A percentile compares a stretch with the other conserved stretches of the same genome.
Conservation (phyloP, 1,284 basidiomycete species). For the Ustilago nuda region DNA sequence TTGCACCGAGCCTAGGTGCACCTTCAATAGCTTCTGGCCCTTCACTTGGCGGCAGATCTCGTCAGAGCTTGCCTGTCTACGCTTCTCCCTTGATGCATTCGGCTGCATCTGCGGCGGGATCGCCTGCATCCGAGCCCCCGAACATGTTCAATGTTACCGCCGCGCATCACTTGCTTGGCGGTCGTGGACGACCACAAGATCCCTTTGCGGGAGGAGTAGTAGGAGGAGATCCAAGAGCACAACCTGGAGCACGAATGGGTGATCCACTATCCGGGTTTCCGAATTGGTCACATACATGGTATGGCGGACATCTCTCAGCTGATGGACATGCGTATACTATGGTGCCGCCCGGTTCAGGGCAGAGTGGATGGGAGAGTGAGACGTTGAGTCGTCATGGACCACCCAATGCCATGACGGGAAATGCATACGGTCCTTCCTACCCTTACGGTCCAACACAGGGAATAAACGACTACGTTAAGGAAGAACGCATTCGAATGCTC, state of each 20-base stretch:
- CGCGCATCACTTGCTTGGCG: constrained; percentile 46
- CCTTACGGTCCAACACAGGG: constrained; percentile 22
- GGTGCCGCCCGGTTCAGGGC: constrained; percentile 46
- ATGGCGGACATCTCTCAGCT: constrained; percentile 60
- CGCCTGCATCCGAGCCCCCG: constrained; percentile 40
- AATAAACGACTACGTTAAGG: constrained; percentile 50
- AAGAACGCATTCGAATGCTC: constrained; percentile 61
- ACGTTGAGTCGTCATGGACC: constrained; percentile 35
- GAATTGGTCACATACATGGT: constrained; percentile 58
- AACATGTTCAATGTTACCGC: constrained; percentile 53
- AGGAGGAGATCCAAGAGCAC: not conserved
- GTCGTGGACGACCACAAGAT: constrained; percentile 17
- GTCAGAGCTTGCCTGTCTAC: constrained; percentile 37
- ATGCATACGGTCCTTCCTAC: constrained; percentile 14
- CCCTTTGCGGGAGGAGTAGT: not conserved
- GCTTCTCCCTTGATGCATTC: constrained; percentile 29
- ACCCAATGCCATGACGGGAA: not conserved
- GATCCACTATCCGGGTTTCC: constrained; percentile 54
- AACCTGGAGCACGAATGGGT: constrained; percentile 19
- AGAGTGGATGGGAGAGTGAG: constrained; percentile 63
- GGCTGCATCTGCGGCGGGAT: constrained; percentile 9
- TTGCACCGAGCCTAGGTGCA: constrained; percentile 9
- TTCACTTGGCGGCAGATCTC: constrained; percentile 24
- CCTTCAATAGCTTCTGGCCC: constrained; percentile 40
- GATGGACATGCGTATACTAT: constrained; percentile 63